phyloP scores from a whole-genome alignment of 345 rosid genomes.

The Rhodomyrtus tomentosa region DNA sequence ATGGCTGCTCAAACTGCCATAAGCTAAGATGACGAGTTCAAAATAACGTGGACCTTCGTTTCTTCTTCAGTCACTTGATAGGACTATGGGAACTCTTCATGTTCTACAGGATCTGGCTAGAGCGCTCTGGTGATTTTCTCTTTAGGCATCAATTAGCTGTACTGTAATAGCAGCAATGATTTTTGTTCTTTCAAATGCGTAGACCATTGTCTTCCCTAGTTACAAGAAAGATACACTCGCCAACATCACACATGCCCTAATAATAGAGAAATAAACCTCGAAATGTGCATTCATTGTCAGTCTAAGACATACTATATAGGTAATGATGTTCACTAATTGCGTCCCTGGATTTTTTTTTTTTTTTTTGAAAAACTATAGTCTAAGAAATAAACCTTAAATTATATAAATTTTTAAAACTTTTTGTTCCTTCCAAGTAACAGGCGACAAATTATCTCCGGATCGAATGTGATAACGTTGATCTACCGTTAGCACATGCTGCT shows the following conservation, averaged over 20 bases:
- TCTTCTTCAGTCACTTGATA: neutral
- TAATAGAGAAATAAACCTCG: neutral
- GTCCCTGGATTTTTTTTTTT: too few relatives aligned
- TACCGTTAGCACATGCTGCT: neutral
- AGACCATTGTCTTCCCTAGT: neutral
- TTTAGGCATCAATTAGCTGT: neutral
- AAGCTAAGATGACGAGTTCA: neutral
- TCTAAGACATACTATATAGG: neutral
- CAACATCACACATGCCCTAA: neutral
- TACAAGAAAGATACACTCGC: neutral
- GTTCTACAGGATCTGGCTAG: neutral
- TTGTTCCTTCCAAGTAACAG: neutral
- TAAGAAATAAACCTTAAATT: neutral
- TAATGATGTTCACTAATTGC: neutral
- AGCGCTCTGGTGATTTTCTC: neutral
- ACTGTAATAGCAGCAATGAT: too few relatives aligned
- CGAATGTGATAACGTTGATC: neutral
- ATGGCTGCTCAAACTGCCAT: neutral
- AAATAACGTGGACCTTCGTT: neutral
- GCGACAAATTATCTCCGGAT: neutral
- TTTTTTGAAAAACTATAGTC: too few relatives aligned
- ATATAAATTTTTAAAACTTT: neutral
- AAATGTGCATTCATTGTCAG: neutral
- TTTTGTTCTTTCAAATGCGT: neutral
- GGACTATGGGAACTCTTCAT: neutral